Conservation (phyloP, 2,329 filamentous ascomycete species). For the Phaeosphaeriaceae sp. region DNA sequence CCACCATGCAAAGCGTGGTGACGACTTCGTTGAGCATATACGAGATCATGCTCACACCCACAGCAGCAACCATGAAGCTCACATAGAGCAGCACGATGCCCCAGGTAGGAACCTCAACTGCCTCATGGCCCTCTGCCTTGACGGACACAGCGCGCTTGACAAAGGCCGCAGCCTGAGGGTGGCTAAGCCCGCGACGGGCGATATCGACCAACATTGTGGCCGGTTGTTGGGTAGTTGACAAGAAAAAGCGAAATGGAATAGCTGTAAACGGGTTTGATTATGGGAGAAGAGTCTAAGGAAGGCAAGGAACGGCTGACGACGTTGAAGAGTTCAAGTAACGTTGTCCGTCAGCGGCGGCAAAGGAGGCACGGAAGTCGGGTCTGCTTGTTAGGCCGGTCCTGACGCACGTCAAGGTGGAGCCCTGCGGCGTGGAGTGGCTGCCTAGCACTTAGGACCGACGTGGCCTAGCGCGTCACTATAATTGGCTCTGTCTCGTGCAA, state of each 20-base stretch:
- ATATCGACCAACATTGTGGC: conserved; percentile 35
- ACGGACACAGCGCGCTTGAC: conserved; percentile 35
- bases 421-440: conserved; percentile 7
- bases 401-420: conserved; percentile 11
- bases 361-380: conserved; percentile 22
- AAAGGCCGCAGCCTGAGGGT: conserved; percentile 28
- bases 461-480: conserved; percentile 22
- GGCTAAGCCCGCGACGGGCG: conserved; percentile 40
- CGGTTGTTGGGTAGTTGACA: not conserved
- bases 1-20: conserved; percentile 68
- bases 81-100: conserved; percentile 36
- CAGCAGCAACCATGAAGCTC: conserved; percentile 49
- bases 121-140: conserved; percentile 9
- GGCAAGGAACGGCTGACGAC: conserved; percentile 13
- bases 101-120: conserved; percentile 40
- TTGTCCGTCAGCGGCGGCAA: conserved; percentile 15
- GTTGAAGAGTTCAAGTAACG: not conserved
- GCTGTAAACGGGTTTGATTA: not conserved
- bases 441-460: conserved; percentile 15
- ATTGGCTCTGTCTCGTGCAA: conserved; percentile 17
- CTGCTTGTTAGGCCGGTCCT: conserved; percentile 15
- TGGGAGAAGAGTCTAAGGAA: conserved; percentile 5
- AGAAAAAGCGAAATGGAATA: conserved; percentile 1
- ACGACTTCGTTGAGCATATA: conserved; percentile 69
- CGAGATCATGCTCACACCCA: conserved; percentile 51